Percentiles rank a stretch among this genome's conserved stretches.
Evolutionary conservation across 495 filamentous ascomycete species (phyloP).

Genomic region (Daldinia caldariorum): DNA sequence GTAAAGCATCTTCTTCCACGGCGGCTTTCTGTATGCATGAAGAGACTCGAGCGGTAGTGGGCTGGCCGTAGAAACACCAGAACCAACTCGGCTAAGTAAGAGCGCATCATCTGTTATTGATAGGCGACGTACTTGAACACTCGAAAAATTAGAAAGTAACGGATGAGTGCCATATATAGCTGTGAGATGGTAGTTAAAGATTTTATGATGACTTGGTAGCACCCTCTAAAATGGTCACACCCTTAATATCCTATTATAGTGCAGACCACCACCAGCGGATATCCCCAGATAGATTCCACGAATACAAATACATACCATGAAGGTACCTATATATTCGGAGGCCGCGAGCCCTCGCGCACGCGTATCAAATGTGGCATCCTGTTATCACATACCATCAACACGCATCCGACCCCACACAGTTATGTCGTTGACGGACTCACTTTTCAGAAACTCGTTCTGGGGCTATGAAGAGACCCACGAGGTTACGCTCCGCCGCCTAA

Average conservation of each 20-base stretch:
- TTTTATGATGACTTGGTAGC: neutral
- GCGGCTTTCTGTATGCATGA: neutral
- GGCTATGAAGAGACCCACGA: conserved; percentile 30
- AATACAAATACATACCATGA: neutral
- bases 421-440: conserved; percentile 37
- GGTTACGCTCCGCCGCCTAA: conserved; percentile 28
- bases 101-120: neutral
- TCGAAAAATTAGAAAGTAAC: neutral
- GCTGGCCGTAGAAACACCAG: conserved; percentile 16
- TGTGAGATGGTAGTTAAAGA: neutral
- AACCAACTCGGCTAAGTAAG: conserved; percentile 28
- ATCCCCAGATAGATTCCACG: conserved; percentile 30
- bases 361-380: neutral
- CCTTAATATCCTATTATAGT: neutral
- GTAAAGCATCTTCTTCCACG: neutral
- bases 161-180: neutral
- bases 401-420: neutral
- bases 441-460: conserved; percentile 39
- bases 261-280: conserved; percentile 32
- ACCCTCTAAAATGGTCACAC: conserved; percentile 3
- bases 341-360: conserved; percentile 6
- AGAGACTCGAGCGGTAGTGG: neutral
- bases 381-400: neutral
- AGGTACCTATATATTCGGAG: conserved; percentile 15
- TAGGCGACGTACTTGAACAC: neutral